Base-by-base conservation (phyloP, 345 rosid species). In the Arabidopsis thaliana region DNA sequence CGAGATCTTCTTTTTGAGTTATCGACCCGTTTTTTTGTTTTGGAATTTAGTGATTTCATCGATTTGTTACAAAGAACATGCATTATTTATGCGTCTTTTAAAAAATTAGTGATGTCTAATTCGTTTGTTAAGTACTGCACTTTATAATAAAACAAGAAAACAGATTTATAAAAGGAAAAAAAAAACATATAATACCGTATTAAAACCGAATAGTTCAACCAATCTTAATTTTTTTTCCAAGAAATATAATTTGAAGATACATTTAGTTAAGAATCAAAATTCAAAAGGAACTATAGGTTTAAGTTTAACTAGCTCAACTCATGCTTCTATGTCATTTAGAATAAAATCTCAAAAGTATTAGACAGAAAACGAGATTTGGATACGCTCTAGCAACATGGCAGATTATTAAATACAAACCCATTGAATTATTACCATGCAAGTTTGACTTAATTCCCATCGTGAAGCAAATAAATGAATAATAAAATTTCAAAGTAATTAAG, bases 371-470 rank as follows among this genome's bases (percentile, higher is more conserved):
- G 1, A 38, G 11, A 38, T 2, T 2, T 38, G 45, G 14, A 41
- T 4, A 41, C 45, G 45, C 45, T 41, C 45, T 10, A 41, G 14
- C 14, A 41, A 41, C 45, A 11, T 40, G 44, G 45, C 11, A 3
- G 13, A 40, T 40, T 40, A 40, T 10, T 11, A 40, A 40, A 40
- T 40, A 33, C 5, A 45, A 30, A 16, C 20, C 20, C 20, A 16
- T 16, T 11, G 22, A 49, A 48, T 46, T 48, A 20, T 11, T 4
- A 65, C 44, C 45, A 34, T 34, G 70, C 58, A 23, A 20, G 20
- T 4, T 7, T 50, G 59, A 4, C 3, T 37, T 66, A 50, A 50
- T 36, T 7, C 50, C 59, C 3, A 66, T 40, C 59, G 71, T 65
- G 59, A 49, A 49, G 44, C 33, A 49, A 64, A 32, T 16, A 16